Evolutionary conservation across 1,284 basidiomycete species (phyloP).

Genomic region (Clitocybe nebularis): DNA sequence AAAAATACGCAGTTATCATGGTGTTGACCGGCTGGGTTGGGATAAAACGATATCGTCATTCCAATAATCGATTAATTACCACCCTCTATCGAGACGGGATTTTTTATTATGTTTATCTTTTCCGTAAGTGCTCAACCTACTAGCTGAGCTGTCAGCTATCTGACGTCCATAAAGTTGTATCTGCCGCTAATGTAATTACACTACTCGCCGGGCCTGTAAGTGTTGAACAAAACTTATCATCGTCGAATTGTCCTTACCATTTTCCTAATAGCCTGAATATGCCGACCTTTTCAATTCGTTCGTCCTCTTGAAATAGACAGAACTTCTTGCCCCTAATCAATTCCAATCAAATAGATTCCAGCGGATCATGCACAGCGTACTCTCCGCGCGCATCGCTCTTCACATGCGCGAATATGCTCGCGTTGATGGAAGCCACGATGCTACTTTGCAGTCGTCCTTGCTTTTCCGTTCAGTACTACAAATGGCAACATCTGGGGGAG

Average conservation of each 20-base stretch:
- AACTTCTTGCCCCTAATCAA: background rate
- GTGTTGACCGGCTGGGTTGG: background rate
- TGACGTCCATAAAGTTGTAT: background rate
- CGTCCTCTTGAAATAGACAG: background rate
- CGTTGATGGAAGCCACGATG: background rate
- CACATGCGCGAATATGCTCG: background rate
- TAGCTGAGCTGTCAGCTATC: background rate
- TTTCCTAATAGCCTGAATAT: background rate
- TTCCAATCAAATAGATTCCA: background rate
- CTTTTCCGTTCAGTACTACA: background rate
- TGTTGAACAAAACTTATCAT: background rate
- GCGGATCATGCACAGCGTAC: background rate
- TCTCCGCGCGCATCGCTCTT: background rate
- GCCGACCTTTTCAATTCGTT: background rate
- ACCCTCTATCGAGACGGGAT: background rate
- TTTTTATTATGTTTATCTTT: background rate
- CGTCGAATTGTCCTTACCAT: background rate
- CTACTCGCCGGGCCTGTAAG: background rate
- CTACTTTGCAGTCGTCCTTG: background rate
- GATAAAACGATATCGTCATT: background rate
- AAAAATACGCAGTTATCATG: background rate
- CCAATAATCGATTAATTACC: background rate
- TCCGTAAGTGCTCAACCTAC: background rate
- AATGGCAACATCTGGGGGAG: no score
- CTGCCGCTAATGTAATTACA: background rate